phyloP scores from a whole-genome alignment of 1,284 basidiomycete genomes.

The Inonotus obliquus region DNA sequence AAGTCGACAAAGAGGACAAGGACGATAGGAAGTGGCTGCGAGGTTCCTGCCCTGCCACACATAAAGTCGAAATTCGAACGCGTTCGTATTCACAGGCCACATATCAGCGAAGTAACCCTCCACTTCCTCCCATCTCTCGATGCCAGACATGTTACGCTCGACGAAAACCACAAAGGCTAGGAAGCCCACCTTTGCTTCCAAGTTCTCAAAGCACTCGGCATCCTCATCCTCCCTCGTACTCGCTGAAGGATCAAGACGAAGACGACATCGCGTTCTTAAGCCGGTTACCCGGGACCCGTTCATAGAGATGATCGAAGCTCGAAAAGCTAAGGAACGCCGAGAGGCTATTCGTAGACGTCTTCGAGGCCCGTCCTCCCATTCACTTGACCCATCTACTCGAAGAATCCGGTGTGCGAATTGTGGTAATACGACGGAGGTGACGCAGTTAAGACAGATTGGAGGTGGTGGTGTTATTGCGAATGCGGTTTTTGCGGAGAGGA shows the following conservation, averaged over 20 bases:
- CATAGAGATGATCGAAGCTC: neutral
- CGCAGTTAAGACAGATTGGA: neutral
- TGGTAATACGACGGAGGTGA: too few species aligned
- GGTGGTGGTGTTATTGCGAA: neutral
- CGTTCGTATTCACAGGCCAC: too few species aligned
- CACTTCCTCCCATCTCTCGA: too few species aligned
- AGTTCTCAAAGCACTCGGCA: neutral
- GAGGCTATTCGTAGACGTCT: neutral
- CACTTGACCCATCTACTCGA: too few species aligned
- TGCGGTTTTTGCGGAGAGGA: neutral
- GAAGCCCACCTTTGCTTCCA: neutral
- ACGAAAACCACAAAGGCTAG: neutral
- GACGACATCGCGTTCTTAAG: conserved; percentile 1
- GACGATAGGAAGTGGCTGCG: too few species aligned
- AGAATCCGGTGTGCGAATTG: too few species aligned
- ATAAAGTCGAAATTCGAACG: too few species aligned
- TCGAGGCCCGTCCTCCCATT: too few species aligned
- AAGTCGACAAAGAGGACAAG: too few species aligned
- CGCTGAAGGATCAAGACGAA: neutral
- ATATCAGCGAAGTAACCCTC: too few species aligned
- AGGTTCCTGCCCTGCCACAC: too few species aligned
- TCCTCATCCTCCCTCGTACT: neutral
- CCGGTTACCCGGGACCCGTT: neutral
- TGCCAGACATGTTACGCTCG: too few species aligned
- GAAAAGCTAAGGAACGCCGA: neutral